Conservation (phyloP, 495 filamentous ascomycete species). For the Xylaria telfairii region DNA sequence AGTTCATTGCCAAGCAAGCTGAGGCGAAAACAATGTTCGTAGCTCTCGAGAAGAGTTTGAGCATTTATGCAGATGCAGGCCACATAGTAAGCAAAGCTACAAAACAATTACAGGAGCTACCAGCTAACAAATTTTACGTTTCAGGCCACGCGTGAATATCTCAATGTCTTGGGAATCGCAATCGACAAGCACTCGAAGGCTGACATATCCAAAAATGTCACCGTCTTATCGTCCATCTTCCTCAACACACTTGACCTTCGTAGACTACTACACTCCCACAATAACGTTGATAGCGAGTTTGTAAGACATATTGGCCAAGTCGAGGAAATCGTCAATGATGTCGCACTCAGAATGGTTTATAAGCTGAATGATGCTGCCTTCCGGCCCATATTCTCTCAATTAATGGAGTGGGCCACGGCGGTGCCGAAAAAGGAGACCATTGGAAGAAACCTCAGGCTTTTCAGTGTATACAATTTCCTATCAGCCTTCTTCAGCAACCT, state of each 20-base stretch:
- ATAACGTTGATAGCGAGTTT: constrained; percentile 51
- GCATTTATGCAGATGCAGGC: constrained; percentile 63
- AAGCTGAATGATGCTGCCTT: constrained; percentile 97
- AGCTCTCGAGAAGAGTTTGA: constrained; percentile 74
- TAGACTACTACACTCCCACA: constrained; percentile 50
- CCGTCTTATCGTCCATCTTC: constrained; percentile 71
- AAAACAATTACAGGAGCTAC: neutral
- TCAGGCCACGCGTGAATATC: constrained; percentile 68
- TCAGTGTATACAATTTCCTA: constrained; percentile 81
- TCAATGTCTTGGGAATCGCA: constrained; percentile 68
- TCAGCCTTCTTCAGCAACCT: constrained; percentile 78
- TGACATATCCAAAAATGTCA: constrained; percentile 70
- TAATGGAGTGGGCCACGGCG: constrained; percentile 74
- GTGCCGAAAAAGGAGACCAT: constrained; percentile 65
- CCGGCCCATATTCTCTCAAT: constrained; percentile 83
- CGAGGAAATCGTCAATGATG: constrained; percentile 68
- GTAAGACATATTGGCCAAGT: constrained; percentile 58
- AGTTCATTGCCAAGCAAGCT: constrained; percentile 72
- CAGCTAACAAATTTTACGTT: constrained; percentile 34
- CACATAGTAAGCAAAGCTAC: constrained; percentile 56
- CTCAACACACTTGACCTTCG: constrained; percentile 76
- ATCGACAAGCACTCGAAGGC: constrained; percentile 80
- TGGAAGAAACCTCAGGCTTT: constrained; percentile 60
- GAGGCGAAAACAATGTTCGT: constrained; percentile 70
- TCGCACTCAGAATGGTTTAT: constrained; percentile 86